Evolutionary conservation across 2,329 filamentous ascomycete species (phyloP).

Genomic region (Hypoxylon sp.): DNA sequence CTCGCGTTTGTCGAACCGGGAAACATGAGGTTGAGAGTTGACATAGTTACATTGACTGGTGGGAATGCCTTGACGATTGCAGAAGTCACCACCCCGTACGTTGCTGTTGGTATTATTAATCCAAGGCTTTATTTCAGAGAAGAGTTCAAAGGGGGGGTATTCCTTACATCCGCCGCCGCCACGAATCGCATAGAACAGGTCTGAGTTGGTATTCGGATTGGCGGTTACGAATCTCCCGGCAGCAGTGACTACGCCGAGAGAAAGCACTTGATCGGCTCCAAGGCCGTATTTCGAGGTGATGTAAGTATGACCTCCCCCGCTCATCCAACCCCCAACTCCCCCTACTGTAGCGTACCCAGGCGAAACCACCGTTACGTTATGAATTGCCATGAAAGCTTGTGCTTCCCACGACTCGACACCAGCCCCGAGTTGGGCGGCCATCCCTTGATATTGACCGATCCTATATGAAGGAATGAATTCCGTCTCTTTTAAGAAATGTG

Average conservation of each 20-base stretch:
- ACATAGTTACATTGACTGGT: constrained; percentile 36
- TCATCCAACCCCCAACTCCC: constrained; percentile 59
- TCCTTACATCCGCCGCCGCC: constrained; percentile 58
- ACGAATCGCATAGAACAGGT: constrained; percentile 64
- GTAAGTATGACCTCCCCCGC: constrained; percentile 60
- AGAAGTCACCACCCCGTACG: constrained; percentile 45
- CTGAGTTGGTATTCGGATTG: constrained; percentile 54
- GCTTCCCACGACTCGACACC: constrained; percentile 49
- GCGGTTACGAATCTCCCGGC: constrained; percentile 57
- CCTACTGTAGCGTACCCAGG: constrained; percentile 47
- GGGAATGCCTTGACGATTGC: constrained; percentile 46
- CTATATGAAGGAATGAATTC: constrained; percentile 49
- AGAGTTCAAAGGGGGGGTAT: background rate
- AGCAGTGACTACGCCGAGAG: constrained; percentile 58
- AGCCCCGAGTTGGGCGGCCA: constrained; percentile 50
- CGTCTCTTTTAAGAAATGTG: constrained; percentile 55
- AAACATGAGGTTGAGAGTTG: constrained; percentile 36
- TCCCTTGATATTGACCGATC: constrained; percentile 45
- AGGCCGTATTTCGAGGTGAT: constrained; percentile 58
- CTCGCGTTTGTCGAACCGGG: constrained; percentile 7
- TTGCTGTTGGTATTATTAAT: constrained; percentile 31
- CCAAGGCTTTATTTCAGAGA: background rate
- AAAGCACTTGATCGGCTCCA: constrained; percentile 61
- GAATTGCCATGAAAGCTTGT: constrained; percentile 43
- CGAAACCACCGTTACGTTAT: constrained; percentile 45